Conservation (phyloP, 192 early-diverging fungal genomes). For the Gonapodya prolifera region DNA sequence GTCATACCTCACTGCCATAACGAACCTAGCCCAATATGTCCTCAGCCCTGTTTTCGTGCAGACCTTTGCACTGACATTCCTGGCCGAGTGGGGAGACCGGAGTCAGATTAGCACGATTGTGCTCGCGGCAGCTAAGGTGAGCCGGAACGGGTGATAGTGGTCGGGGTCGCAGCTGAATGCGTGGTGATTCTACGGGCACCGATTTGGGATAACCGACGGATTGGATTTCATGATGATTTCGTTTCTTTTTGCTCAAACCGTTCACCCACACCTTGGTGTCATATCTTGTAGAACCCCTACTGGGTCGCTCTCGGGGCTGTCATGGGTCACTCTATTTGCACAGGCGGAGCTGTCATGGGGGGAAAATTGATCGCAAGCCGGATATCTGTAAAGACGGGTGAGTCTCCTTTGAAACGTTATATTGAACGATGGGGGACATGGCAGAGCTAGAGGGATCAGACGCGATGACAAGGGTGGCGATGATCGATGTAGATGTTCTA, state of each 20-base stretch:
- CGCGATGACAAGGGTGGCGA: too few relatives aligned
- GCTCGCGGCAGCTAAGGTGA: constrained; percentile 7
- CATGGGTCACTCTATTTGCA: constrained; percentile 84
- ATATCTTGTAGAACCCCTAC: constrained; percentile 76
- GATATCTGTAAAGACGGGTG: constrained; percentile 4
- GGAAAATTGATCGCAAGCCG: constrained; percentile 52
- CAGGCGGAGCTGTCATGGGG: constrained; percentile 83
- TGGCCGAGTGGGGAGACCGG: constrained; percentile 97
- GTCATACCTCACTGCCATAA: neutral
- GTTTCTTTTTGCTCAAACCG: too few relatives aligned
- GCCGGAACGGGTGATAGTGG: neutral
- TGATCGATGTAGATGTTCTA: too few relatives aligned
- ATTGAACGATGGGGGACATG: neutral
- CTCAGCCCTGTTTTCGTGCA: constrained; percentile 91
- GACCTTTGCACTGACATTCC: constrained; percentile 89
- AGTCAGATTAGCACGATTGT: constrained; percentile 73
- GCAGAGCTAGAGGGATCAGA: too few relatives aligned
- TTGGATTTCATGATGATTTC: too few relatives aligned
- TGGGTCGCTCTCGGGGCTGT: constrained; percentile 82
- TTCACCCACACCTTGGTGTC: too few relatives aligned
- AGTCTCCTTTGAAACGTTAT: neutral
- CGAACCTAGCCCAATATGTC: constrained; percentile 60
- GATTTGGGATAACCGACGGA: too few relatives aligned
- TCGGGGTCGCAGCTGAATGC: neutral
- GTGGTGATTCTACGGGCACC: neutral